phyloP scores from a whole-genome alignment of 371 early-diverging fungal genomes.

The Actinomucor elegans region DNA sequence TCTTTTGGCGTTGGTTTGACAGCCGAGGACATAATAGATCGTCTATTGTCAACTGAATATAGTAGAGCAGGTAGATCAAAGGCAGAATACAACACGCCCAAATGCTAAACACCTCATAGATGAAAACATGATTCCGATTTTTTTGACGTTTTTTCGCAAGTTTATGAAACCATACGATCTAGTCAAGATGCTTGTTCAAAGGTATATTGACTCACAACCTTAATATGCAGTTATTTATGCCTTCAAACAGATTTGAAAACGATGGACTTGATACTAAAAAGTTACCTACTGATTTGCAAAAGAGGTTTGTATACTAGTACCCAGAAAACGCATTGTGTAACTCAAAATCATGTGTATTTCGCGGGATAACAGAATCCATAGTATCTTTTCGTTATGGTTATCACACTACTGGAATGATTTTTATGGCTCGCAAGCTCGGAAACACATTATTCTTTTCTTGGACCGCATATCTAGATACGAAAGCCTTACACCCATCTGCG shows the following conservation, averaged over 20 bases:
- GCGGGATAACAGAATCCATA: constrained; percentile 40
- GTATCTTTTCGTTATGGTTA: constrained; percentile 47
- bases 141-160: constrained; percentile 55
- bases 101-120: constrained; percentile 17
- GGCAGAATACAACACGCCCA: too few species aligned
- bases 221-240: not conserved
- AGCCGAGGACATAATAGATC: constrained; percentile 40
- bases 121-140: constrained; percentile 43
- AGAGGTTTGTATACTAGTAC: constrained; percentile 25
- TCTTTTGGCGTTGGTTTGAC: constrained; percentile 39
- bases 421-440: constrained; percentile 46
- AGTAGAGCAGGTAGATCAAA: not conserved
- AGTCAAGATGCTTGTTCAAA: constrained; percentile 43
- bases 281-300: constrained; percentile 38
- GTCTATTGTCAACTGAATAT: constrained; percentile 25
- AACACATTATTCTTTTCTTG: constrained; percentile 45
- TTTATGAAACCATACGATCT: constrained; percentile 59
- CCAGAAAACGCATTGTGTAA: not conserved
- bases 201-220: too few species aligned
- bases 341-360: constrained; percentile 11
- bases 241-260: constrained; percentile 30
- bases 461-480: constrained; percentile 39
- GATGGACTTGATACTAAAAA: constrained; percentile 26
- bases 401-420: constrained; percentile 58
- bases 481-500: constrained; percentile 39